Percentiles rank a stretch among this genome's conserved stretches.
Conservation (phyloP, 441 rosid species). For the Isatis lusitanica region DNA sequence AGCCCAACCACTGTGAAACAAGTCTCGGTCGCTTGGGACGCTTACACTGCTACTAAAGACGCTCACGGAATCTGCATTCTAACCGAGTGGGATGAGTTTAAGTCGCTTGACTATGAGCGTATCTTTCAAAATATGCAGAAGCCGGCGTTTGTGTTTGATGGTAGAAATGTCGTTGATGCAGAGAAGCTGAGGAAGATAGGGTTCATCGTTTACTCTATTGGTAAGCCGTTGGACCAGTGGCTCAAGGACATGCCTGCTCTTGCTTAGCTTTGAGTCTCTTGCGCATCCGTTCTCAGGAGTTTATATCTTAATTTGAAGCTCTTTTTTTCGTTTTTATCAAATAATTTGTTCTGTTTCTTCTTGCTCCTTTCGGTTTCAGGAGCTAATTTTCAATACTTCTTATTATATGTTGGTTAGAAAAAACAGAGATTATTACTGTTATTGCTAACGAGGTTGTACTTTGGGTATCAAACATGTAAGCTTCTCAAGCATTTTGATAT, state of each 20-base stretch:
- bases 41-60: slow-evolving; percentile 70
- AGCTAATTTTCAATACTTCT: neutral
- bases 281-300: neutral
- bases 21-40: slow-evolving; percentile 70
- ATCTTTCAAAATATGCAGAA: slow-evolving; percentile 82
- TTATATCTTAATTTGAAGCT: neutral
- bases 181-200: slow-evolving; percentile 79
- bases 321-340: neutral
- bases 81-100: slow-evolving; percentile 92
- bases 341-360: slow-evolving; percentile 1
- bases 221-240: slow-evolving; percentile 87
- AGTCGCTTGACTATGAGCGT: slow-evolving; percentile 64
- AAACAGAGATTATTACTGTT: neutral
- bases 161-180: slow-evolving; percentile 61
- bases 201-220: slow-evolving; percentile 78
- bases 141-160: slow-evolving; percentile 80
- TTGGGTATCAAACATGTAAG: neutral
- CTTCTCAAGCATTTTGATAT: neutral
- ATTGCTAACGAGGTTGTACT: neutral
- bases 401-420: neutral
- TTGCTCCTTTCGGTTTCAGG: neutral
- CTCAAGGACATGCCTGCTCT: slow-evolving; percentile 88
- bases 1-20: slow-evolving; percentile 66
- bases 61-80: slow-evolving; percentile 82
- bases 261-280: slow-evolving; percentile 34